Evolutionary conservation across 345 rosid genomes (phyloP).

Genomic region (Hibiscus mutabilis): DNA sequence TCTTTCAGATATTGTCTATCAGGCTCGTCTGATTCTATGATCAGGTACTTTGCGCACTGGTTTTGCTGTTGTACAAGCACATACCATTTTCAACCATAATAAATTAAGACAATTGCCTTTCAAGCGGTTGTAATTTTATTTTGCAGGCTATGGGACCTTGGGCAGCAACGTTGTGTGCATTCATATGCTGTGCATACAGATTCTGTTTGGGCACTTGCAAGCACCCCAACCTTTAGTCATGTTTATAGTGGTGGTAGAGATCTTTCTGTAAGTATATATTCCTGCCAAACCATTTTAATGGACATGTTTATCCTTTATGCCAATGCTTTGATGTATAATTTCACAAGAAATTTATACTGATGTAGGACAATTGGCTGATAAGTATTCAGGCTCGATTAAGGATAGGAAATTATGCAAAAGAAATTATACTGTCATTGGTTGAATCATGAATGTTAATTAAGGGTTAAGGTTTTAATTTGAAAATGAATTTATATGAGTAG

Average conservation of each 20-base stretch:
- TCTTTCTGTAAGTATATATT: conserved; percentile 66
- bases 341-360: background rate
- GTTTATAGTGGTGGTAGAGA: conserved; percentile 99
- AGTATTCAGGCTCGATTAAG: background rate
- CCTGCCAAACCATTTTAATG: background rate
- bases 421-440: background rate
- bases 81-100: conserved; percentile 9
- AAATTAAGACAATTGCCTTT: conserved; percentile 9
- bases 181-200: conserved; percentile 99
- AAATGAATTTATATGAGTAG: background rate
- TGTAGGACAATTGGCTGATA: background rate
- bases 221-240: conserved; percentile 87
- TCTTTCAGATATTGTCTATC: conserved; percentile 88
- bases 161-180: conserved; percentile 98
- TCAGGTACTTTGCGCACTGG: conserved; percentile 49
- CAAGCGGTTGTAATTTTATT: conserved; percentile 16
- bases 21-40: conserved; percentile 99
- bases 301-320: conserved; percentile 5
- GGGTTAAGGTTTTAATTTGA: background rate
- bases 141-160: conserved; percentile 95
- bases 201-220: conserved; percentile 99
- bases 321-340: background rate
- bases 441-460: background rate
- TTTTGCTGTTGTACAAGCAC: conserved; percentile 1
- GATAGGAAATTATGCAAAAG: background rate